Evolutionary conservation across 139 green algal genomes (phyloP).

Genomic region (Auxenochlorella protothecoides): DNA sequence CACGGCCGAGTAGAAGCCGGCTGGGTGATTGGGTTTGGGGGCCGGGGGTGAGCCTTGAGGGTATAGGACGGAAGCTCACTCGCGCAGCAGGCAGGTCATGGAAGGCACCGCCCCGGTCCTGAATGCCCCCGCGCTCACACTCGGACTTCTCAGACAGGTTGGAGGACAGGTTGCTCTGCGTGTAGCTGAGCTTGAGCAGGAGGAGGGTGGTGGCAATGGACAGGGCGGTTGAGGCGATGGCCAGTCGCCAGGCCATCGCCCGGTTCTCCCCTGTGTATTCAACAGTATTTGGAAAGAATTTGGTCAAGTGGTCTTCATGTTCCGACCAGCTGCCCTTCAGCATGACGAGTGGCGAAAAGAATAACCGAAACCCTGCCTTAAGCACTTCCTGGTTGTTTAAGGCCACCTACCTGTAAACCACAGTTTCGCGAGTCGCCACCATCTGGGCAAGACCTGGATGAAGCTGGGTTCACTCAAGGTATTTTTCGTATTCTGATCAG

Average conservation of each 20-base stretch:
- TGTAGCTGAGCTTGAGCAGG: conserved; percentile 43
- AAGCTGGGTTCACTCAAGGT: neutral
- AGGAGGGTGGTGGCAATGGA: conserved; percentile 38
- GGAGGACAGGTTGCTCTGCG: conserved; percentile 56
- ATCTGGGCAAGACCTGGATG: conserved; percentile 12
- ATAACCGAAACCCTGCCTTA: neutral
- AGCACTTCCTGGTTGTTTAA: neutral
- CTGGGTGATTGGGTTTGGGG: conserved; percentile 6
- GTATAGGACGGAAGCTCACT: neutral
- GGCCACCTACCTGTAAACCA: conserved; percentile 22
- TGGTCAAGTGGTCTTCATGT: neutral
- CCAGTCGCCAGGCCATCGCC: conserved; percentile 21
- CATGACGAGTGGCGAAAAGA: neutral
- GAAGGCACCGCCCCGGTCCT: neutral
- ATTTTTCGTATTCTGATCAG: too few species aligned
- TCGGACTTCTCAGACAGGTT: conserved; percentile 47
- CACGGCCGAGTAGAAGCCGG: conserved; percentile 46
- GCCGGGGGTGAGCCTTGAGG: neutral
- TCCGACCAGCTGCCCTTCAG: too few species aligned
- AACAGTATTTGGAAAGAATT: neutral
- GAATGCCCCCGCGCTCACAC: conserved; percentile 22
- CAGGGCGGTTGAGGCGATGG: conserved; percentile 12
- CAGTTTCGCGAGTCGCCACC: conserved; percentile 12
- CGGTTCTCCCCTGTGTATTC: conserved; percentile 22
- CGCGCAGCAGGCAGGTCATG: neutral